Percentiles rank a stretch among this genome's conserved stretches.
phyloP scores from a whole-genome alignment of 208 protist genomes.

The Trypanosomatidae sp. region DNA sequence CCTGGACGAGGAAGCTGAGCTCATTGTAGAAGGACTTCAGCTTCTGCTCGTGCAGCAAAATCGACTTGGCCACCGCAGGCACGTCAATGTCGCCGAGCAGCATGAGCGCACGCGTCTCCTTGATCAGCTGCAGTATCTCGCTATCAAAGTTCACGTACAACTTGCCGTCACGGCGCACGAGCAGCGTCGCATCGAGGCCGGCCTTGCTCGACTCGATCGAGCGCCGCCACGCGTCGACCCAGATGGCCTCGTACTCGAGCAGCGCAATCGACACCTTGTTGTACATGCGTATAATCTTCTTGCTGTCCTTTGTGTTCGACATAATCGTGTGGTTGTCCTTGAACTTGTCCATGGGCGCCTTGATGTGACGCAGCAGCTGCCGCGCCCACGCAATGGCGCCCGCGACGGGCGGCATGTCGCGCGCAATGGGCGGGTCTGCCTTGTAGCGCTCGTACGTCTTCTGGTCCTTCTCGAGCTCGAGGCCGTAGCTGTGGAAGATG shows the following conservation, averaged over 20 bases:
- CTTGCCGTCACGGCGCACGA: slow-evolving; percentile 90
- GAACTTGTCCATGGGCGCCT: slow-evolving; percentile 95
- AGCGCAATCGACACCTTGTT: slow-evolving; percentile 92
- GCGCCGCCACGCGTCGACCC: slow-evolving; percentile 92
- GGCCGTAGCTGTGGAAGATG: slow-evolving; percentile 94
- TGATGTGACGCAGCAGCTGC: slow-evolving; percentile 94
- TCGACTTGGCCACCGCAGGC: slow-evolving; percentile 71
- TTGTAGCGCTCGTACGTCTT: slow-evolving; percentile 95
- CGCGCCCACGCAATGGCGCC: slow-evolving; percentile 92
- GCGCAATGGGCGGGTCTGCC: slow-evolving; percentile 85
- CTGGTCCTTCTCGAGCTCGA: slow-evolving; percentile 93
- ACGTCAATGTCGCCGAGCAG: slow-evolving; percentile 89
- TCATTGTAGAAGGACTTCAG: slow-evolving; percentile 93
- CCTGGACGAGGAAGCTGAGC: slow-evolving; percentile 81
- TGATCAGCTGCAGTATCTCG: slow-evolving; percentile 94
- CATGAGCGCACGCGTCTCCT: slow-evolving; percentile 92
- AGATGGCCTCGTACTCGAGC: slow-evolving; percentile 94
- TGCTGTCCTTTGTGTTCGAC: slow-evolving; percentile 91
- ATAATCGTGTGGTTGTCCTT: slow-evolving; percentile 90
- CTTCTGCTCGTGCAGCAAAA: slow-evolving; percentile 92
- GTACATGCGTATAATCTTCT: slow-evolving; percentile 94
- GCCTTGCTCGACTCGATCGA: slow-evolving; percentile 88
- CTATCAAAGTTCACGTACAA: slow-evolving; percentile 97
- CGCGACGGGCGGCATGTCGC: slow-evolving; percentile 93
- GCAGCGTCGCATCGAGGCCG: slow-evolving; percentile 92